These are phyloP conservation scores for Elongisporangium anandrum DNA, from an alignment of 352 stramenopile genomes.

Conservation along the genomic window DNA sequence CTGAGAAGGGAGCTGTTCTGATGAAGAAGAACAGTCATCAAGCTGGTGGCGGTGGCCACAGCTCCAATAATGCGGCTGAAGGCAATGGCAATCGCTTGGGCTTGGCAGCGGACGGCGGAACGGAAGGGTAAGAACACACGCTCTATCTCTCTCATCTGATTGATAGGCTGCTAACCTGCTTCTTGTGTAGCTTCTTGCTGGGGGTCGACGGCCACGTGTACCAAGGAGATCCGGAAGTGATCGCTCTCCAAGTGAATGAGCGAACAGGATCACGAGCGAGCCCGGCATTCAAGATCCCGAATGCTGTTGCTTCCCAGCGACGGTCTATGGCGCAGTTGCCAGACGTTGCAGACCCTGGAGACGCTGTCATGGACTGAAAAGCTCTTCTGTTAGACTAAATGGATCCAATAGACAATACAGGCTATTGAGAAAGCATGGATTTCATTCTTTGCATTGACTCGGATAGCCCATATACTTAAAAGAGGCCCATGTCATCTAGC, in stretches of 20 bases:
- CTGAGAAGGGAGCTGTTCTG: background rate
- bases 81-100: background rate
- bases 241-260: constrained; percentile 43
- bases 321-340: background rate
- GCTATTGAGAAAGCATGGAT: background rate
- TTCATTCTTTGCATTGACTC: too few species aligned
- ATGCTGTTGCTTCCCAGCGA: constrained; percentile 20
- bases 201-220: constrained; percentile 83
- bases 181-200: constrained; percentile 58
- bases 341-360: constrained; percentile 4
- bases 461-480: too few species aligned
- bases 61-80: constrained; percentile 15
- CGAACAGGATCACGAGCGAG: constrained; percentile 31
- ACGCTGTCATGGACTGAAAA: constrained; percentile 12
- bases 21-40: background rate
- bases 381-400: background rate
- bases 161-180: background rate
- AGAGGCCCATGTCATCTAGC: constrained; percentile 84
- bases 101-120: constrained; percentile 32
- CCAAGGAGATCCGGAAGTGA: constrained; percentile 62
- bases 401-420: background rate
- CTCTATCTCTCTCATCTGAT: background rate
- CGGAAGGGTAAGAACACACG: constrained; percentile 54
- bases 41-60: constrained; percentile 13
- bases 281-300: constrained; percentile 36